A percentile compares a stretch with the other conserved stretches of the same genome.
These are phyloP conservation scores for Alternaria postmessia DNA, from an alignment of 2,329 filamentous ascomycete genomes.

Conservation along the genomic window DNA sequence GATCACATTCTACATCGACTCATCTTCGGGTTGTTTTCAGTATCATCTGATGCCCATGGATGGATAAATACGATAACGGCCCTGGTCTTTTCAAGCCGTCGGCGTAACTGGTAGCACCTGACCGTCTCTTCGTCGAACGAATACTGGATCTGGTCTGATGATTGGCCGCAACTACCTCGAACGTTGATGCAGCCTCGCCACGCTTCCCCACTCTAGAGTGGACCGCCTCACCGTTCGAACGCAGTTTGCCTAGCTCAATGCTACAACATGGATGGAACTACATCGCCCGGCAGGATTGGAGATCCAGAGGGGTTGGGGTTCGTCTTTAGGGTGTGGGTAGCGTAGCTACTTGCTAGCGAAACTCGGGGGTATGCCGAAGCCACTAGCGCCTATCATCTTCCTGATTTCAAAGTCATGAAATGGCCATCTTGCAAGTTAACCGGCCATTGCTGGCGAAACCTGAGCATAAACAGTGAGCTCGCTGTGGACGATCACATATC, in stretches of 20 bases:
- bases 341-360: constrained; percentile 7
- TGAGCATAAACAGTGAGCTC: constrained; percentile 4
- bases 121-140: constrained; percentile 24
- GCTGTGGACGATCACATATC: background rate
- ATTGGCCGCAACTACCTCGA: constrained; percentile 35
- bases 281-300: constrained; percentile 1
- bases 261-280: constrained; percentile 11
- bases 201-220: constrained; percentile 21
- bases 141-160: constrained; percentile 13
- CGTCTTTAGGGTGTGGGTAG: constrained; percentile 1
- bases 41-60: constrained; percentile 44
- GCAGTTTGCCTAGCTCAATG: constrained; percentile 7
- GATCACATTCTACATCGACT: constrained; percentile 20
- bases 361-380: constrained; percentile 7
- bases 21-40: constrained; percentile 17
- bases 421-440: constrained; percentile 4
- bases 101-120: constrained; percentile 36
- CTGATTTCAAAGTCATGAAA: constrained; percentile 8
- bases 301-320: constrained; percentile 6
- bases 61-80: constrained; percentile 28
- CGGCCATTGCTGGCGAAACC: constrained; percentile 5
- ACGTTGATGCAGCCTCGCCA: constrained; percentile 37
- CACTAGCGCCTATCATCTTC: constrained; percentile 4
- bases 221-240: constrained; percentile 15
- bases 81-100: constrained; percentile 27